Percentiles rank a stretch among this genome's conserved stretches.
These are phyloP conservation scores for Sechiopsis laciniata DNA, from an alignment of 306 rosid genomes.

Conservation along the genomic window DNA sequence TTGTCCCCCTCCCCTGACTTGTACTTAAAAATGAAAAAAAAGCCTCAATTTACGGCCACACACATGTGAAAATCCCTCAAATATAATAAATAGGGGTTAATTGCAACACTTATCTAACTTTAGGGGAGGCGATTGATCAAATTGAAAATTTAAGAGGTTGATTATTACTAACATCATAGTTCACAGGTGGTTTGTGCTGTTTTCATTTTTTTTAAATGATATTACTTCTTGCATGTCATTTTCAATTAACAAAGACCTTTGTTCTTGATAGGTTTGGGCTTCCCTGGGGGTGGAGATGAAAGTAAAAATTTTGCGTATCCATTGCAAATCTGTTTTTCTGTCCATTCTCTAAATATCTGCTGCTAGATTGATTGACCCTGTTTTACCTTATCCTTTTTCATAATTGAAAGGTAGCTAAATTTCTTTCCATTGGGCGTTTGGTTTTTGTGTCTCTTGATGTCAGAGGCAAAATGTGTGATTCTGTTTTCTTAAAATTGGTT, in stretches of 20 bases:
- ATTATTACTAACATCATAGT: too few relatives aligned
- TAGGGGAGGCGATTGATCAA: too few relatives aligned
- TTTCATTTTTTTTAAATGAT: not conserved
- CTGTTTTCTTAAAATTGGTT: not conserved
- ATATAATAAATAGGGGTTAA: too few relatives aligned
- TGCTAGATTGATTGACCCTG: not conserved
- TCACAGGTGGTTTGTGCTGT: too few relatives aligned
- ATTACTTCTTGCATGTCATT: not conserved
- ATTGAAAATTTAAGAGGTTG: too few relatives aligned
- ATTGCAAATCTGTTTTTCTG: slow-evolving; percentile 5
- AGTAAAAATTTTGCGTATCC: slow-evolving; percentile 61
- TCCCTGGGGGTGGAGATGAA: slow-evolving; percentile 37
- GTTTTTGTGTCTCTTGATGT: not conserved
- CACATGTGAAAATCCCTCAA: too few relatives aligned
- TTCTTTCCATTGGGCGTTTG: not conserved
- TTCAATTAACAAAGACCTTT: not conserved
- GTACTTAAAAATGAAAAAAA: too few relatives aligned
- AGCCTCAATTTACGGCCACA: too few relatives aligned
- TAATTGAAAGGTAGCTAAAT: not conserved
- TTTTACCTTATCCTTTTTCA: not conserved
- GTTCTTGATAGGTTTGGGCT: slow-evolving; percentile 16
- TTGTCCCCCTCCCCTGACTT: too few relatives aligned
- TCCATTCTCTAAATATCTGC: not conserved
- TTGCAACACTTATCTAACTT: too few relatives aligned
- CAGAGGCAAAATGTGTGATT: not conserved